Percentiles rank a stretch among this genome's conserved stretches.
Evolutionary conservation across 2,329 filamentous ascomycete genomes (phyloP).

Genomic region (Xylaria sp.): DNA sequence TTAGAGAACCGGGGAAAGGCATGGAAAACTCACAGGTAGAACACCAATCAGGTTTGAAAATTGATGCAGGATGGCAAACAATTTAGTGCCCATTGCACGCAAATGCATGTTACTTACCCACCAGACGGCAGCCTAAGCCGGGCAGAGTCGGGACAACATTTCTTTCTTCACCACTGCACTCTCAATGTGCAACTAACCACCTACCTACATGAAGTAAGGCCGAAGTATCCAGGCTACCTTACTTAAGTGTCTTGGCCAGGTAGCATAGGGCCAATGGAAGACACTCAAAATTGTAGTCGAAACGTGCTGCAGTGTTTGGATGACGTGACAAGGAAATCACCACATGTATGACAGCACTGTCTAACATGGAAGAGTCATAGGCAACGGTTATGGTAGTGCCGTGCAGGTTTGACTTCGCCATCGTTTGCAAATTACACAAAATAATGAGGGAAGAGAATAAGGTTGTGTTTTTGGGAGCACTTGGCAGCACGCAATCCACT

Average conservation of each 20-base stretch:
- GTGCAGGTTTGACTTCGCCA: no score
- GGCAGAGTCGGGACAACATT: background rate
- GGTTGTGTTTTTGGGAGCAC: background rate
- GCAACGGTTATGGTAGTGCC: no score
- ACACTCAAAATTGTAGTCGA: conserved; percentile 27
- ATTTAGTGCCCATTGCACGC: conserved; percentile 18
- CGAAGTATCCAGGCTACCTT: conserved; percentile 7
- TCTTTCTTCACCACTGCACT: background rate
- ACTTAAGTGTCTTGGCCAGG: background rate
- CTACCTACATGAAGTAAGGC: no score
- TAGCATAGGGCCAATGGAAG: conserved; percentile 19
- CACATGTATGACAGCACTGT: background rate
- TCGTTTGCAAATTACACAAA: background rate
- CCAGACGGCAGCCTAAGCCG: background rate
- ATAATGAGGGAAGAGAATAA: no score
- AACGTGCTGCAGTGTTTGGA: conserved; percentile 46
- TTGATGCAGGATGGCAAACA: conserved; percentile 20
- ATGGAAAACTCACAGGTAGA: background rate
- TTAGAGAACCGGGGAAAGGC: conserved; percentile 1
- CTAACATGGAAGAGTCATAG: background rate
- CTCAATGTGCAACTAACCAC: no score
- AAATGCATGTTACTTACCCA: background rate
- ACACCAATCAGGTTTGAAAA: conserved; percentile 19
- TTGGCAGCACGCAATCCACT: background rate
- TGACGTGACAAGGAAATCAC: conserved; percentile 40